Evolutionary conservation across 805 yeast species (phyloP), one percentile per base, ranked within the genome.

Genomic region (Wickerhamiella allomyrinae): DNA sequence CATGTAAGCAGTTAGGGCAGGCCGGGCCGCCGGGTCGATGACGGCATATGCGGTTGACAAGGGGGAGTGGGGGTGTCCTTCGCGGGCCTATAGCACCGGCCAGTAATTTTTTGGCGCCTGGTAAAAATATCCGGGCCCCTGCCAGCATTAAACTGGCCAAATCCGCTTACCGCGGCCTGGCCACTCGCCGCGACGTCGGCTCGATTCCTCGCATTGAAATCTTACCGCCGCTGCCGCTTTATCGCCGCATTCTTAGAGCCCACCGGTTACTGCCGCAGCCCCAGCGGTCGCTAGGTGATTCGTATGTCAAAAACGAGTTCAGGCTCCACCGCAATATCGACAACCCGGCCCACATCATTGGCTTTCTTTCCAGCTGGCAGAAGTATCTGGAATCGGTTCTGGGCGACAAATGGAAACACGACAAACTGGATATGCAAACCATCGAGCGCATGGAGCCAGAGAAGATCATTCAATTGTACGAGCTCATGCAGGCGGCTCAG

Each of bases 341-440:
- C 49, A 86, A 91, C 58, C 97, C 99, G 3, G 68, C 85, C 20
- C 94, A 89, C 56, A 85, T 91, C 25, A 86, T 91, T 9, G 98
- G 96, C 9, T 91, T 91, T 53, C 67, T 91, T 47, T 76, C 94
- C 1, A 79, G 84, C 46, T 91, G 99, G 99, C 98, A 91, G 60
- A 58, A 61, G 43, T 66, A 66, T 41, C 53, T 57, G 10, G 66
- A 62, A 49, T 49, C 54, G 22, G 51, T 57, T 46, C 55, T 49
- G 43, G 67, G 70, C 29, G 80, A 74, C 10, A 65, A 67, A 38
- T 81, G 89, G 91, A 61, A 66, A 52, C 74, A 70, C 40, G 78
- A 75, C 35, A 65, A 69, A 47, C 63, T 91, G 56, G 77, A 78
- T 17, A 65, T 73, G 47, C 68, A 67, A 25, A 77, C 79, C 41